Evolutionary conservation across 495 filamentous ascomycete genomes (phyloP).

Genomic region (Geoglossum glabrum): DNA sequence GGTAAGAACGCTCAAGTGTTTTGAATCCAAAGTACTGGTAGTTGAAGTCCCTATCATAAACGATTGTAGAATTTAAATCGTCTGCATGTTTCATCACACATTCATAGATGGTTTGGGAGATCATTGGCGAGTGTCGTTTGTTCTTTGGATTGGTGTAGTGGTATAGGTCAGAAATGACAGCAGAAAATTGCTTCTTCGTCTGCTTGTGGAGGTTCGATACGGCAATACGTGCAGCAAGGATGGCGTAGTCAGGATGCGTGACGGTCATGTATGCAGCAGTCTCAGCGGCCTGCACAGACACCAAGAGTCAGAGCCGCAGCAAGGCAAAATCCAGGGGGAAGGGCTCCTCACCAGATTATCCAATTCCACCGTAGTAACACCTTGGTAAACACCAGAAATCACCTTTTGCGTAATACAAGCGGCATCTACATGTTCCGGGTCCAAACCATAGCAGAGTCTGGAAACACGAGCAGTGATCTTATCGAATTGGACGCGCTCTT

Average conservation of each 20-base stretch:
- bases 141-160: constrained; percentile 96
- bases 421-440: constrained; percentile 89
- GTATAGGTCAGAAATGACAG: constrained; percentile 81
- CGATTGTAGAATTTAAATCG: constrained; percentile 93
- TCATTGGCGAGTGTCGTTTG: constrained; percentile 69
- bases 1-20: constrained; percentile 92
- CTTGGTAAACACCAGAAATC: constrained; percentile 97
- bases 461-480: constrained; percentile 99
- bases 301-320: not conserved
- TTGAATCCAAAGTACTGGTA: constrained; percentile 99
- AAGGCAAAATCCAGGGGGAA: not conserved
- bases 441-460: constrained; percentile 88
- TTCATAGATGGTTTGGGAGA: constrained; percentile 70
- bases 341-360: constrained; percentile 72
- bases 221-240: constrained; percentile 93
- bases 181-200: constrained; percentile 97
- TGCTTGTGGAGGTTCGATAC: constrained; percentile 99
- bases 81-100: constrained; percentile 86
- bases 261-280: constrained; percentile 99
- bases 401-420: constrained; percentile 98
- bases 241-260: constrained; percentile 96
- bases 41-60: constrained; percentile 98
- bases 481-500: constrained; percentile 99
- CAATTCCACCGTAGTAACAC: constrained; percentile 85
- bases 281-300: constrained; percentile 59